Evolutionary conservation across 371 early-diverging fungal species (phyloP), one percentile per base, ranked within the genome.

Genomic region (Apophysomyces variabilis): DNA sequence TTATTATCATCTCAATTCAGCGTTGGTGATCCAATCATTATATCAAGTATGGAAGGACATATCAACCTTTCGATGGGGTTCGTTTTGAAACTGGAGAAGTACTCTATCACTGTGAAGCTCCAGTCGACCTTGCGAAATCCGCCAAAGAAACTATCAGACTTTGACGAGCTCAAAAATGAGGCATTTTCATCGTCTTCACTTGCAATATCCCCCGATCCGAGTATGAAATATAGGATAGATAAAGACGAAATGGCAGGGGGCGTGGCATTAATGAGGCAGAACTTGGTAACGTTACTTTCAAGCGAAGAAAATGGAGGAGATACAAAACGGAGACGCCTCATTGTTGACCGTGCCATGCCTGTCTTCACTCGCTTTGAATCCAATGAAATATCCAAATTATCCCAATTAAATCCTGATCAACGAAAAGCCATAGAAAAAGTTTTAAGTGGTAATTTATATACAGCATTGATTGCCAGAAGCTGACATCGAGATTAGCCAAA

Each of bases 271-370:
- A 80, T 94, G 7, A 80, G 96, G 7, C 82, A 85, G 58, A 95
- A 97, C 61, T 59, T 98, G 11, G 78, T 95, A 14, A 74, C 79
- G n/a, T 65, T 98, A 59, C 85, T 95, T 54, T 69, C 73, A 0
- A 72, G 76, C 4, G 74, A 76, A 4, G 78, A 71, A 6, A 65
- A 72, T 37, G 83, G 80, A 13, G 79, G 84, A 3, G 82, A 85
- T 64, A 63, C 62, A 13, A 83, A 81, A 58, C 76, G 80, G 7
- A 75, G 94, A 21, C 66, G 82, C n/a, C 74, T 96, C 61, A 82
- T 98, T n/a, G 92, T 97, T 1, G 95, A 97, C 63, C 65, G 94
- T 47, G 84, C 80, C 12, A 69, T 82, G 9, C 98, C 98, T 1
- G 58, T 7, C 94, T 90, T 68, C 35, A 65, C 35, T n/a, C 45